Base-by-base conservation (phyloP, 257 asterid genomes). In the Nemophila menziesii region DNA sequence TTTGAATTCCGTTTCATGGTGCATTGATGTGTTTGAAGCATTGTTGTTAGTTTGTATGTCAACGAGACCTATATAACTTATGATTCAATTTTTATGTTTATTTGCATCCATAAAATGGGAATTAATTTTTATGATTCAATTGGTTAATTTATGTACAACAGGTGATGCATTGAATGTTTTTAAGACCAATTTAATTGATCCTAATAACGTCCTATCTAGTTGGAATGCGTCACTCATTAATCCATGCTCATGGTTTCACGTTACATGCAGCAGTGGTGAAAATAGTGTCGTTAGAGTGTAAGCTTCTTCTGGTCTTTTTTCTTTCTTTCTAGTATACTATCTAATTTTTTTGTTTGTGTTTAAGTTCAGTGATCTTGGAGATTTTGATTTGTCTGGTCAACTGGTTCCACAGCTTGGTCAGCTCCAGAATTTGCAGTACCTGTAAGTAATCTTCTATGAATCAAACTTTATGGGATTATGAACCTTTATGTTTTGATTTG, bases 161-260 rank as follows among this genome's bases (percentile, higher is more conserved):
- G 98, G 93, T 33, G 98, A 90, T 74, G 98, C 98, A 5, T 69
- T 90, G 87, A 72, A 59, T 67, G 74, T 92, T 0, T 59, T 80
- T 67, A 76, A 47, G 82, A 79, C 45, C 66, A 90, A 69, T 58
- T 65, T 90, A 70, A 77, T 61, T n/a, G 98, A 90, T 76, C 94
- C 98, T 33, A 74, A 74, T 68, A 76, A 64, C 52, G 98, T 90
- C 51, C 80, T 90, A 16, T 92, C 72, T 75, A 90, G 93, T 64
- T 90, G 98, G 98, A 93, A 85, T 56, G 61, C 92, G 15, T 76
- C 96, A 21, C 92, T 78, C 24, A 94, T 81, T 49, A 81, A 85
- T 67, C 99, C 96, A 7, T 90, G 99, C 58, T 75, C 94, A 41
- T 89, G 98, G 98, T 84, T 84, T 64, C 95, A 89, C 19, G 92